Conservation (phyloP, 495 filamentous ascomycete species). For the Annulohypoxylon moriforme region DNA sequence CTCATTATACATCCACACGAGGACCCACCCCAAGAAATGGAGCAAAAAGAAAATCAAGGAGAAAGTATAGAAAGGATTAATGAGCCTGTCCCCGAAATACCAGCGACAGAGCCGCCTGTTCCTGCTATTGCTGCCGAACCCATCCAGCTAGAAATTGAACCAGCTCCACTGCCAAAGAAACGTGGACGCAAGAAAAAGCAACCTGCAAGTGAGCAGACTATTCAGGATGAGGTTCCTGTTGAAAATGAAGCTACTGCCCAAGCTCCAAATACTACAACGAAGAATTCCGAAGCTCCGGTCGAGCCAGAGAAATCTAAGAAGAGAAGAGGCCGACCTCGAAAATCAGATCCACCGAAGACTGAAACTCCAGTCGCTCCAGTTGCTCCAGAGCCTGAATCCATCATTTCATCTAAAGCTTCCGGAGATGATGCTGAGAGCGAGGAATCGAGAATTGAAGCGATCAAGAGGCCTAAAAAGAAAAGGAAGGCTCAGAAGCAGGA, state of each 20-base stretch:
- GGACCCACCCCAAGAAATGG: not conserved
- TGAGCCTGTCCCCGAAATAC: slow-evolving; percentile 16
- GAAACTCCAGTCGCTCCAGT: not conserved
- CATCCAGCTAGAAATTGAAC: slow-evolving; percentile 16
- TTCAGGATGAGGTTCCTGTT: not conserved
- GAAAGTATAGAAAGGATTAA: slow-evolving; percentile 4
- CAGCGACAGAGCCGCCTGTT: slow-evolving; percentile 19
- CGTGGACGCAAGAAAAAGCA: slow-evolving; percentile 49
- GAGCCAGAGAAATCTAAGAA: slow-evolving; percentile 41
- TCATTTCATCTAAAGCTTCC: not conserved
- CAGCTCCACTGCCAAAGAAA: slow-evolving; percentile 34
- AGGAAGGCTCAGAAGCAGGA: slow-evolving; percentile 4
- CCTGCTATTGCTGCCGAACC: slow-evolving; percentile 2
- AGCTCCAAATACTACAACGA: not conserved
- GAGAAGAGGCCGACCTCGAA: slow-evolving; percentile 44
- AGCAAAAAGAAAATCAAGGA: not conserved
- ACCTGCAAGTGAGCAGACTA: not conserved
- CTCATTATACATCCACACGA: slow-evolving; percentile 19
- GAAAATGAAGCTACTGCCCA: slow-evolving; percentile 14
- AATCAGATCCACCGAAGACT: slow-evolving; percentile 36
- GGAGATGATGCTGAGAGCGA: not conserved
- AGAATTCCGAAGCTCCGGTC: slow-evolving; percentile 14
- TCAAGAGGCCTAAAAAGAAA: slow-evolving; percentile 23
- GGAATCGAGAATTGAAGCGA: not conserved
- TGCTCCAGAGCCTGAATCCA: not conserved